Conservation (phyloP, 768 basidiomycete genomes). For the Phaeotremella skinneri region DNA sequence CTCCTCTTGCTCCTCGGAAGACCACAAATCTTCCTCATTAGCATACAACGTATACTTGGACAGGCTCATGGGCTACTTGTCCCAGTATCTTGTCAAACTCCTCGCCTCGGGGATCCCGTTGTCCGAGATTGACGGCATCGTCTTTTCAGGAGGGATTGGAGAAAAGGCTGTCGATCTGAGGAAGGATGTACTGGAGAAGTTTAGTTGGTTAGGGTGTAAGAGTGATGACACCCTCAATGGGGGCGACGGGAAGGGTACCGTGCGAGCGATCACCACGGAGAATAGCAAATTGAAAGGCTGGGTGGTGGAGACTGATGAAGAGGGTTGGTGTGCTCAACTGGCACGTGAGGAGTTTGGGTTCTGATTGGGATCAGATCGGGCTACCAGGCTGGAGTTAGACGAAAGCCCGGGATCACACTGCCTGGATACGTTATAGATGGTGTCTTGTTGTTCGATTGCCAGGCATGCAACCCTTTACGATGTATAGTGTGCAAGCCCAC, state of each 20-base stretch:
- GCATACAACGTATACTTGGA: conserved; percentile 80
- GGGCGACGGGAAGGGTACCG: conserved; percentile 36
- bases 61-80: conserved; percentile 68
- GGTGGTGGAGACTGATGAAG: conserved; percentile 55
- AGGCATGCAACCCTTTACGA: too few species aligned
- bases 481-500: too few species aligned
- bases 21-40: conserved; percentile 53
- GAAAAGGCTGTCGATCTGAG: conserved; percentile 68
- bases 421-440: too few species aligned
- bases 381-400: too few species aligned
- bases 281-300: conserved; percentile 47
- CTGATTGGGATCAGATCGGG: too few species aligned
- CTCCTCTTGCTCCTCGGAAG: conserved; percentile 44
- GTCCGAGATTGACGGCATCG: conserved; percentile 67
- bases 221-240: conserved; percentile 59
- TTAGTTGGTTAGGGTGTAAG: conserved; percentile 65
- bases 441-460: too few species aligned
- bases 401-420: too few species aligned
- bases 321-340: conserved; percentile 44
- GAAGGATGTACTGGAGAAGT: conserved; percentile 58
- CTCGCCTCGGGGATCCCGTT: conserved; percentile 38
- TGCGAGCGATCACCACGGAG: conserved; percentile 43
- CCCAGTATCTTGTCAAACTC: conserved; percentile 72
- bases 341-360: conserved; percentile 39
- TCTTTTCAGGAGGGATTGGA: conserved; percentile 86